Conservation (phyloP, 345 rosid species). For the Hypericum androsaemum region DNA sequence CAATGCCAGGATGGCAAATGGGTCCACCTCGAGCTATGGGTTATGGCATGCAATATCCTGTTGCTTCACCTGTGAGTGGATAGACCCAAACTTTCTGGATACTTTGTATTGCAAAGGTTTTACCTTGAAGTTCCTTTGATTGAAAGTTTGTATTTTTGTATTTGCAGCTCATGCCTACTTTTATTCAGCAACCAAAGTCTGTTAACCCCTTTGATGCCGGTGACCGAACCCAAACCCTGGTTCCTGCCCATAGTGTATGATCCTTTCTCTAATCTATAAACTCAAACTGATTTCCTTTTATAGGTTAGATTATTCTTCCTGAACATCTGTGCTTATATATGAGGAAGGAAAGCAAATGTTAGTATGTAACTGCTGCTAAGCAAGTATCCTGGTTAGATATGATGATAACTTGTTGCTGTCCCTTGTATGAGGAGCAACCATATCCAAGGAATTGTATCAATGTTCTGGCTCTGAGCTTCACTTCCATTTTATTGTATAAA, state of each 20-base stretch:
- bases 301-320: too few relatives aligned
- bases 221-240: constrained; percentile 42
- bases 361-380: too few relatives aligned
- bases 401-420: constrained; percentile 1
- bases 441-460: too few relatives aligned
- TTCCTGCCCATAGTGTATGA: constrained; percentile 30
- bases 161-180: constrained; percentile 49
- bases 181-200: constrained; percentile 43
- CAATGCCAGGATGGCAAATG: constrained; percentile 64
- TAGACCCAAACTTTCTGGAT: constrained; percentile 4
- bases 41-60: constrained; percentile 14
- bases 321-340: too few relatives aligned
- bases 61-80: constrained; percentile 3
- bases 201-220: constrained; percentile 74
- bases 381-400: background rate
- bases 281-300: background rate
- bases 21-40: constrained; percentile 59
- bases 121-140: constrained; percentile 2
- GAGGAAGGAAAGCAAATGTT: too few relatives aligned
- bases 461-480: too few relatives aligned
- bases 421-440: background rate
- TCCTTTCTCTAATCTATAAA: background rate
- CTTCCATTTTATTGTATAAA: too few relatives aligned
- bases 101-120: background rate
- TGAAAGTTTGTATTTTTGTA: constrained; percentile 5